These are phyloP conservation scores for Peronospora belbahrii DNA, from an alignment of 352 stramenopile genomes.

Conservation along the genomic window DNA sequence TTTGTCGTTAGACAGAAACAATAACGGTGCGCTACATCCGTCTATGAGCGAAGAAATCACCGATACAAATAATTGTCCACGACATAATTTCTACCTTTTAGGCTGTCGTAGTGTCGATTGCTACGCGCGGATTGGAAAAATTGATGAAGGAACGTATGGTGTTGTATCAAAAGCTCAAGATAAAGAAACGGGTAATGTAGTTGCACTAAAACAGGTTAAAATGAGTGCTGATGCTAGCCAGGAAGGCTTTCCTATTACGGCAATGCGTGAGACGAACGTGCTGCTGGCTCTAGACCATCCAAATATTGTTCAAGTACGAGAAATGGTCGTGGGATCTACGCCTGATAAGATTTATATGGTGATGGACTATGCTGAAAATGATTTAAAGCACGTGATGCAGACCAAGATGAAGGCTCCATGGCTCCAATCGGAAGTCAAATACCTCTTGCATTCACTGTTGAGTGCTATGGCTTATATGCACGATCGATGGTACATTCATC, in stretches of 20 bases:
- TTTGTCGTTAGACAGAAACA: conserved; percentile 3
- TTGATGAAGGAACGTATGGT: conserved; percentile 96
- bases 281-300: conserved; percentile 73
- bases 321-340: conserved; percentile 85
- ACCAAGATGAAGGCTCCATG: conserved; percentile 77
- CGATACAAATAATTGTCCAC: conserved; percentile 1
- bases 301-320: conserved; percentile 81
- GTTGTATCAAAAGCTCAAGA: conserved; percentile 93
- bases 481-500: conserved; percentile 89
- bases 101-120: conserved; percentile 92
- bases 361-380: conserved; percentile 87
- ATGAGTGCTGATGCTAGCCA: conserved; percentile 66
- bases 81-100: conserved; percentile 68
- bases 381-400: conserved; percentile 82
- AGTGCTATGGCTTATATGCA: conserved; percentile 89
- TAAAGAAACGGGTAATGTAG: conserved; percentile 84
- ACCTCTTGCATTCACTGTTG: conserved; percentile 89
- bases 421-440: conserved; percentile 90
- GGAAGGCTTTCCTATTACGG: conserved; percentile 81
- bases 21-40: neutral
- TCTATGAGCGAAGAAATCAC: conserved; percentile 7
- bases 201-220: conserved; percentile 90
- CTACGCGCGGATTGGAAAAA: conserved; percentile 90
- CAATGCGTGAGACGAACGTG: conserved; percentile 82
- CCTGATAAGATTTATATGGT: conserved; percentile 89